Evolutionary conservation across 352 stramenopile genomes (phyloP).

Genomic region (Globisporangium barbulae): DNA sequence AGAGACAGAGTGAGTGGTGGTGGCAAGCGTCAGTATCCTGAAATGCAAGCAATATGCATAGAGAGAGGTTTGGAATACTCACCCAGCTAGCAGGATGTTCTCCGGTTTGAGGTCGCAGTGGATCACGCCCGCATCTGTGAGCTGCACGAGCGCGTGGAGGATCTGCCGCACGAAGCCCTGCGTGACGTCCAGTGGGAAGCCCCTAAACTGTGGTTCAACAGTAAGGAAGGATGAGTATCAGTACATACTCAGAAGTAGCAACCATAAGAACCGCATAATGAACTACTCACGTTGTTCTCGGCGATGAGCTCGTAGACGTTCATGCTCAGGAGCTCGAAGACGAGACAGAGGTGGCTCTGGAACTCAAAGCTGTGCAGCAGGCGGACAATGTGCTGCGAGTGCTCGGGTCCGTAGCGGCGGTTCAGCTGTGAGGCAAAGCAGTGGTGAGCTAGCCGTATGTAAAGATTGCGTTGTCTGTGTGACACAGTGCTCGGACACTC

Average conservation of each 20-base stretch:
- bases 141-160: constrained; percentile 77
- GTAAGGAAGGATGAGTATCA: neutral
- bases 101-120: constrained; percentile 97
- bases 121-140: constrained; percentile 92
- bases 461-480: no score
- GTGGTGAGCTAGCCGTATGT: neutral
- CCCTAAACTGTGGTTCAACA: constrained; percentile 39
- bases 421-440: constrained; percentile 26
- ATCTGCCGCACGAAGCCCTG: constrained; percentile 92
- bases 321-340: constrained; percentile 92
- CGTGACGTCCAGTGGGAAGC: constrained; percentile 87
- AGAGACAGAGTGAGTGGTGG: no score
- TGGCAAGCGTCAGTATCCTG: no score
- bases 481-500: constrained; percentile 25
- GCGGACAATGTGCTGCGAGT: constrained; percentile 73
- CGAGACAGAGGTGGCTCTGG: constrained; percentile 91
- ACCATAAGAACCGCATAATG: no score
- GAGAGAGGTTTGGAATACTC: constrained; percentile 16
- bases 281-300: constrained; percentile 70
- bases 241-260: neutral
- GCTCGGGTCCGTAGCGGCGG: constrained; percentile 16
- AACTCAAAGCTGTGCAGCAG: constrained; percentile 92
- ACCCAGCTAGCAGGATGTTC: constrained; percentile 89
- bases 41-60: neutral
- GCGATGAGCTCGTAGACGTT: constrained; percentile 95